Percentiles rank a stretch among this genome's conserved stretches.
These are phyloP conservation scores for Haplographium delicatum DNA, from an alignment of 495 filamentous ascomycete genomes.

Conservation along the genomic window DNA sequence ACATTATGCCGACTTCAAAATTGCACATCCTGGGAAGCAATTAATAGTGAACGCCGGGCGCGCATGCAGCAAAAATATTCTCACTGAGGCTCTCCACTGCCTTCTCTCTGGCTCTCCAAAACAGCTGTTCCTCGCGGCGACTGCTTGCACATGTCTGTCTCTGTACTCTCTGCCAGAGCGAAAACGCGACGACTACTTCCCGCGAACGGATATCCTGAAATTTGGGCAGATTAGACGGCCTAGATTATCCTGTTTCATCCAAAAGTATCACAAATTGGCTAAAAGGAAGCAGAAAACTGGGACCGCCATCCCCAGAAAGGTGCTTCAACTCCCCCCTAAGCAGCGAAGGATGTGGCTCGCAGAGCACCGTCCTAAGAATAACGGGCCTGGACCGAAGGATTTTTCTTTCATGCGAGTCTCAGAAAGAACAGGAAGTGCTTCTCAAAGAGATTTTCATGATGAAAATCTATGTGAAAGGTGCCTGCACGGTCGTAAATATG, in stretches of 20 bases:
- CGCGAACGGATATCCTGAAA: conserved; percentile 8
- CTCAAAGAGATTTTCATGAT: conserved; percentile 11
- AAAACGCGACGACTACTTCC: conserved; percentile 9
- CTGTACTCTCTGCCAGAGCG: conserved; percentile 11
- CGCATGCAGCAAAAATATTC: conserved; percentile 12
- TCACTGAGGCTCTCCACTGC: conserved; percentile 10
- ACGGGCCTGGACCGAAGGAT: conserved; percentile 6
- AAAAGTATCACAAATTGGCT: conserved; percentile 12
- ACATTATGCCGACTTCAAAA: conserved; percentile 13
- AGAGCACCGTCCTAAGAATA: conserved; percentile 3
- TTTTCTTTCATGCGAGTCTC: conserved; percentile 13
- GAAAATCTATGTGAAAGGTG: conserved; percentile 10
- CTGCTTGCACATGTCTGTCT: conserved; percentile 11
- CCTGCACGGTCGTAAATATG: conserved; percentile 11
- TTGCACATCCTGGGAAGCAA: conserved; percentile 5
- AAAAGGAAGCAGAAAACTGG: conserved; percentile 5
- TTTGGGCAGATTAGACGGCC: conserved; percentile 8
- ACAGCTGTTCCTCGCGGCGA: conserved; percentile 10
- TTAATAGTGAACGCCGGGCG: conserved; percentile 6
- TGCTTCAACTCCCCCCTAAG: conserved; percentile 9
- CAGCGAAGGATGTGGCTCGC: conserved; percentile 6
- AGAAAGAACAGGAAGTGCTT: conserved; percentile 6
- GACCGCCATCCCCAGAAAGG: conserved; percentile 2
- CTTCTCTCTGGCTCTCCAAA: conserved; percentile 13
- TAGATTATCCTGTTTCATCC: conserved; percentile 10